A percentile compares a stretch with the other conserved stretches of the same genome.
Evolutionary conservation across 1,139 yeast species (phyloP).

Genomic region (Magnusiomyces sp.): DNA sequence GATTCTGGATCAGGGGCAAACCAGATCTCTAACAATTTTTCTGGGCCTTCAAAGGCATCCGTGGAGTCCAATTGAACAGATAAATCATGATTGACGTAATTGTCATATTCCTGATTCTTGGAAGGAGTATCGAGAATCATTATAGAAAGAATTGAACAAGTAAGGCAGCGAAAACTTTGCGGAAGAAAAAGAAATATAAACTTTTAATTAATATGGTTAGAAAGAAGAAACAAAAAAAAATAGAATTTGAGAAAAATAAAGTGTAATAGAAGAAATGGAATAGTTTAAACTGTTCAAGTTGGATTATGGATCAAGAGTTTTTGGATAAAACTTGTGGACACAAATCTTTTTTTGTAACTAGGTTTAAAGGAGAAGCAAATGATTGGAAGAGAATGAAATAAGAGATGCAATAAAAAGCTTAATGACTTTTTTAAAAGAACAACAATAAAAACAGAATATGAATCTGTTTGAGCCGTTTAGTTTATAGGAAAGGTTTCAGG

Average conservation of each 20-base stretch:
- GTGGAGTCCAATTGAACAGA: constrained; percentile 79
- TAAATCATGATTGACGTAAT: constrained; percentile 63
- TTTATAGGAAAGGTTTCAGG: too few relatives aligned
- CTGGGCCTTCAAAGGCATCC: constrained; percentile 95
- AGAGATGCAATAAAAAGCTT: too few relatives aligned
- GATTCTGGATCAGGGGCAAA: constrained; percentile 46
- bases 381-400: too few relatives aligned
- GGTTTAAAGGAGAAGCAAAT: too few relatives aligned
- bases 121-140: constrained; percentile 22
- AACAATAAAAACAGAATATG: too few relatives aligned
- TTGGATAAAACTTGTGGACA: too few relatives aligned
- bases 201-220: too few relatives aligned
- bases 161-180: background rate
- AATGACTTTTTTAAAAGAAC: too few relatives aligned
- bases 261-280: background rate
- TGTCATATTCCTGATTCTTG: constrained; percentile 33
- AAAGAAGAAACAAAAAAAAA: background rate
- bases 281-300: constrained; percentile 4
- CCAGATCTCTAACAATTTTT: constrained; percentile 87
- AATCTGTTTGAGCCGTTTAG: background rate
- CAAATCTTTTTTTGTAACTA: too few relatives aligned
- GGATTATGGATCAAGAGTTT: too few relatives aligned
- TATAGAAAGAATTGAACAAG: background rate
- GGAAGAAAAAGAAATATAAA: background rate
- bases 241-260: background rate